Percentiles rank a stretch among this genome's conserved stretches.
Evolutionary conservation across 2,329 filamentous ascomycete genomes (phyloP).

Genomic region (Fusarium dimerum): DNA sequence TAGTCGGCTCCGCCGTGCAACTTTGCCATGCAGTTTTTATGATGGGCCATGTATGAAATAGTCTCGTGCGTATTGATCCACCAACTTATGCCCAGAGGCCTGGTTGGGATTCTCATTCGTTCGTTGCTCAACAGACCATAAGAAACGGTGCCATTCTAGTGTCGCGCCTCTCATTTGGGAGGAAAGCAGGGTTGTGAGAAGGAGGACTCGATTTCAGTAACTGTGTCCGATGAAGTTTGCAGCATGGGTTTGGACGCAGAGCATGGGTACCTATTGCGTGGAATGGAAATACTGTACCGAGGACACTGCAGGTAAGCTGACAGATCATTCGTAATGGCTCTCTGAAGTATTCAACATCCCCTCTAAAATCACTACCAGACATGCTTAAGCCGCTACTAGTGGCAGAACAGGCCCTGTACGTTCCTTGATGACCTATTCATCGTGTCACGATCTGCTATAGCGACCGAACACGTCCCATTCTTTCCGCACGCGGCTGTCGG

Average conservation of each 20-base stretch:
- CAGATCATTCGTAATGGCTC: too few relatives aligned
- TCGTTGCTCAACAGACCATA: constrained; percentile 14
- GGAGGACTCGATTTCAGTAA: constrained; percentile 14
- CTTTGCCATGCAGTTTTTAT: constrained; percentile 14
- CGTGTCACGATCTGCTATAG: background rate
- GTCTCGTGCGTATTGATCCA: constrained; percentile 32
- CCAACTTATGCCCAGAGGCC: constrained; percentile 25
- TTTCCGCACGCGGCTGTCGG: constrained; percentile 10
- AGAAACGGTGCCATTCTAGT: constrained; percentile 29
- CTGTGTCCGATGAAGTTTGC: constrained; percentile 17
- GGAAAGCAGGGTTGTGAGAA: constrained; percentile 17
- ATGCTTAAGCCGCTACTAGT: too few relatives aligned
- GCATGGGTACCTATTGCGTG: background rate
- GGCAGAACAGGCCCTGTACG: too few relatives aligned
- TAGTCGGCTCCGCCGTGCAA: constrained; percentile 10
- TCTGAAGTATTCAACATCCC: too few relatives aligned
- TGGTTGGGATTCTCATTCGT: constrained; percentile 34
- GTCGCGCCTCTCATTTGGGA: constrained; percentile 17
- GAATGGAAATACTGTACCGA: background rate
- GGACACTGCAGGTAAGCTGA: too few relatives aligned
- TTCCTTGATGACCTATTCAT: background rate
- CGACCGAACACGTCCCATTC: background rate
- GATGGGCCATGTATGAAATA: constrained; percentile 27
- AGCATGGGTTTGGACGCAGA: background rate
- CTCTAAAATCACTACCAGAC: too few relatives aligned